These are phyloP conservation scores for Aristolochia fimbriata DNA, from an alignment of 164 flowering plant genomes.

Conservation along the genomic window DNA sequence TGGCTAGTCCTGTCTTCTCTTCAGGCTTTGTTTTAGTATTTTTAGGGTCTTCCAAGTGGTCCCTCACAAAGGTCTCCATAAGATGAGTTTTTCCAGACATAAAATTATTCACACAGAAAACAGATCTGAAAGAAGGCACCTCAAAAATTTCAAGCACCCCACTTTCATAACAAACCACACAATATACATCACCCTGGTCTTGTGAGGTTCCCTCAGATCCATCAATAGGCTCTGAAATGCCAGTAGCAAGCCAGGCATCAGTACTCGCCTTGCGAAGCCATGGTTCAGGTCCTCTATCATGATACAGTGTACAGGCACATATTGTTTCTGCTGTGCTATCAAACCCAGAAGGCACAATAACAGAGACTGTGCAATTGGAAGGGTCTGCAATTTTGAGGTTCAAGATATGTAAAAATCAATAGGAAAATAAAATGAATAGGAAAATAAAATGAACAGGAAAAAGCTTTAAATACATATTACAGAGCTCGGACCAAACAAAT, in stretches of 20 bases:
- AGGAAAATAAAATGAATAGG: not conserved
- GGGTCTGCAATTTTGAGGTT: conserved; percentile 48
- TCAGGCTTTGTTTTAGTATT: conserved; percentile 23
- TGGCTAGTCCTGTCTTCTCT: conserved; percentile 31
- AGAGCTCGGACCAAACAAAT: no score
- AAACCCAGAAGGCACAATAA: conserved; percentile 46
- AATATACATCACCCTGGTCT: conserved; percentile 92
- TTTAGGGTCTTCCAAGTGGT: conserved; percentile 26
- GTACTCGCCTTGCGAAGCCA: conserved; percentile 92
- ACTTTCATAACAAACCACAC: conserved; percentile 78
- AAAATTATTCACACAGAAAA: conserved; percentile 72
- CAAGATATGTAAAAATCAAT: not conserved
- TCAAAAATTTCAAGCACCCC: conserved; percentile 88
- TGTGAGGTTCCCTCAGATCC: conserved; percentile 67
- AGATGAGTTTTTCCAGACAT: conserved; percentile 65
- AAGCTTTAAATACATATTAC: not conserved
- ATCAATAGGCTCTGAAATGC: conserved; percentile 74
- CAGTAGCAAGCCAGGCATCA: conserved; percentile 98
- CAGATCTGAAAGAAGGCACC: conserved; percentile 79
- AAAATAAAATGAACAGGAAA: not conserved
- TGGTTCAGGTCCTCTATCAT: conserved; percentile 94
- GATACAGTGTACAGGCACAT: conserved; percentile 83
- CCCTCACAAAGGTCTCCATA: conserved; percentile 37
- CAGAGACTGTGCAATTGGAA: conserved; percentile 62
- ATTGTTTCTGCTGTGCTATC: conserved; percentile 47